These are phyloP conservation scores for Fusarium sp. DNA, from an alignment of 2,329 filamentous ascomycete species.

Conservation along the genomic window DNA sequence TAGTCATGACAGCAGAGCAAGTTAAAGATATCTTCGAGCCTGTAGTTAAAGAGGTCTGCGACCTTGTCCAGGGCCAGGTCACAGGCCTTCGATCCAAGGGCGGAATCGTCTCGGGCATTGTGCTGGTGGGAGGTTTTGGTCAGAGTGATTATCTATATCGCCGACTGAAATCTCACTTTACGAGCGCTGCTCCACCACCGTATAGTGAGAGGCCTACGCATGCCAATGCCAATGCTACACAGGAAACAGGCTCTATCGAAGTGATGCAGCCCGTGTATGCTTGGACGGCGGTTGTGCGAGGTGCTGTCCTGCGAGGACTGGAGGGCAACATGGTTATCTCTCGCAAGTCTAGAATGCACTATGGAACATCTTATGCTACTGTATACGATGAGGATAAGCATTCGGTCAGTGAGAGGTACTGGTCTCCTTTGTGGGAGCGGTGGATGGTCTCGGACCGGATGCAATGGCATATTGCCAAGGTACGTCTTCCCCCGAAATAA, in stretches of 20 bases:
- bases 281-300: slow-evolving; percentile 84
- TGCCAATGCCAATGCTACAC: slow-evolving; percentile 61
- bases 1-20: slow-evolving; percentile 77
- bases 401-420: slow-evolving; percentile 79
- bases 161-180: slow-evolving; percentile 77
- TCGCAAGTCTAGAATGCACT: slow-evolving; percentile 79
- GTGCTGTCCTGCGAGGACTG: slow-evolving; percentile 79
- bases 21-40: slow-evolving; percentile 82
- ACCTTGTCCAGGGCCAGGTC: slow-evolving; percentile 76
- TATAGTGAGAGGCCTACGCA: slow-evolving; percentile 80
- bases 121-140: slow-evolving; percentile 85
- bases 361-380: slow-evolving; percentile 85
- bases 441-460: slow-evolving; percentile 88
- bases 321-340: slow-evolving; percentile 85
- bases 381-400: slow-evolving; percentile 84
- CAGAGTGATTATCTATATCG: slow-evolving; percentile 83
- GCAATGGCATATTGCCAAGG: slow-evolving; percentile 88
- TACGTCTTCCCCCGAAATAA: slow-evolving; percentile 51
- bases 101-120: slow-evolving; percentile 77
- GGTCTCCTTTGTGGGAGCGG: slow-evolving; percentile 82
- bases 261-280: slow-evolving; percentile 87
- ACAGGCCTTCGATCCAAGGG: slow-evolving; percentile 72
- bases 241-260: slow-evolving; percentile 72
- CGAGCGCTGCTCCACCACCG: slow-evolving; percentile 67
- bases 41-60: slow-evolving; percentile 77